Evolutionary conservation across 2,329 filamentous ascomycete genomes (phyloP), one percentile per base, ranked within the genome.

Genomic region (Cryphonectria carpinicola): DNA sequence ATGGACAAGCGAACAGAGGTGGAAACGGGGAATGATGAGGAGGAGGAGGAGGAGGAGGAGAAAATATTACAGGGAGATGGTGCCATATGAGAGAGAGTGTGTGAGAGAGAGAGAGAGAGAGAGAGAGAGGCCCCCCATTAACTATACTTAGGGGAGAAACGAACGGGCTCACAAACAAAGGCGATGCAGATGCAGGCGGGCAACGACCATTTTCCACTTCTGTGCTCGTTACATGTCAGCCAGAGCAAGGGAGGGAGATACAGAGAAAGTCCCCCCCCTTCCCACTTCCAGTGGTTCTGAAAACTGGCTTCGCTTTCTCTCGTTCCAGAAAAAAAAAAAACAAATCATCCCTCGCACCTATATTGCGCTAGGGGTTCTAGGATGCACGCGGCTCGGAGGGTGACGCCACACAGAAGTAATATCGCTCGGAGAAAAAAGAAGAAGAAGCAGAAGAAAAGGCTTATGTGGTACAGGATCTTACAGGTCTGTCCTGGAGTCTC

Each of bases 371-470:
- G n/a, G n/a, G n/a, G 22, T 10, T 10, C 10, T 25, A 41, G 35
- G 35, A 17, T 8, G 61, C 61, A 46, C 14, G 61, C 61, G 61
- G 61, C n/a, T 41, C 35, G 37, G 61, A 22, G 61, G 61, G 13
- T 46, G 61, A 39, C 39, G 61, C 37, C 39, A 17, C 61, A 43
- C 61, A 64, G 25, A 64, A 14, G 39, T 39, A 41, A 52, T 19
- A 62, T 69, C 35, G 43, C 46, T 63, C 69, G 62, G 62, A 69
- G 52, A 46, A 54, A 61, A 19, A 52, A 5, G 11, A 32, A 22
- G 28, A 4, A 49, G 25, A 14, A 14, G 10, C 4, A 49, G 19
- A n/a, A 49, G 6, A n/a, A 58, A 19, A 17, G 37, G 37, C 10
- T 11, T 39, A 39, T 3, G 66, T 61, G 52, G n/a, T 35, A 61